Conservation (phyloP, 805 yeast species). For the Nadsonia fulvescens region DNA sequence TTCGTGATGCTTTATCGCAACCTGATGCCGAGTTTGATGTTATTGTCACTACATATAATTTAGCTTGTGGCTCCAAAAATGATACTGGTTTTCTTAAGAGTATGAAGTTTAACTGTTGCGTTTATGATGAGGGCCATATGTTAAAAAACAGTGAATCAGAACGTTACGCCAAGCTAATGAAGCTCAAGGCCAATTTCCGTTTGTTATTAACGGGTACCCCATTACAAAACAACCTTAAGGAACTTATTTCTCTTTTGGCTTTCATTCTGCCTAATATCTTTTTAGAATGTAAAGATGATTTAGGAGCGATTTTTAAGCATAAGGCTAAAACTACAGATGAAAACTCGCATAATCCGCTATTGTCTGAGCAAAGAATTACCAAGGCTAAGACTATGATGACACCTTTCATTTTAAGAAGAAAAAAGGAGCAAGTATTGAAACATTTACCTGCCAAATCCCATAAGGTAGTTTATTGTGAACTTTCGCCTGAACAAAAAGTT, state of each 20-base stretch:
- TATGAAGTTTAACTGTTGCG: conserved; percentile 67
- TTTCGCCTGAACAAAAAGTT: conserved; percentile 32
- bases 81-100: conserved; percentile 66
- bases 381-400: conserved; percentile 97
- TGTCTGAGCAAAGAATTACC: conserved; percentile 78
- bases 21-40: conserved; percentile 54
- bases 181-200: conserved; percentile 66
- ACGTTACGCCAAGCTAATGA: conserved; percentile 75
- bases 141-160: conserved; percentile 78
- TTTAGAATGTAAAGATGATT: conserved; percentile 62
- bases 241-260: conserved; percentile 74
- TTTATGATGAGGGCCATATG: conserved; percentile 97
- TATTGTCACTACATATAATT: conserved; percentile 79
- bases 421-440: conserved; percentile 77
- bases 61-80: conserved; percentile 72
- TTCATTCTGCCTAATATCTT: conserved; percentile 79
- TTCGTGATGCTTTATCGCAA: conserved; percentile 48
- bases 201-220: conserved; percentile 92
- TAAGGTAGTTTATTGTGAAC: conserved; percentile 43
- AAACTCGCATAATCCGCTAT: conserved; percentile 35
- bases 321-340: conserved; percentile 51
- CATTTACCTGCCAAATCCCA: conserved; percentile 71
- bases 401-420: conserved; percentile 85
- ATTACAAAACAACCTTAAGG: conserved; percentile 79
- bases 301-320: conserved; percentile 72